Evolutionary conservation across 208 protist species (phyloP), one percentile per base, ranked within the genome.

Genomic region (Trypanosoma platydactyli): DNA sequence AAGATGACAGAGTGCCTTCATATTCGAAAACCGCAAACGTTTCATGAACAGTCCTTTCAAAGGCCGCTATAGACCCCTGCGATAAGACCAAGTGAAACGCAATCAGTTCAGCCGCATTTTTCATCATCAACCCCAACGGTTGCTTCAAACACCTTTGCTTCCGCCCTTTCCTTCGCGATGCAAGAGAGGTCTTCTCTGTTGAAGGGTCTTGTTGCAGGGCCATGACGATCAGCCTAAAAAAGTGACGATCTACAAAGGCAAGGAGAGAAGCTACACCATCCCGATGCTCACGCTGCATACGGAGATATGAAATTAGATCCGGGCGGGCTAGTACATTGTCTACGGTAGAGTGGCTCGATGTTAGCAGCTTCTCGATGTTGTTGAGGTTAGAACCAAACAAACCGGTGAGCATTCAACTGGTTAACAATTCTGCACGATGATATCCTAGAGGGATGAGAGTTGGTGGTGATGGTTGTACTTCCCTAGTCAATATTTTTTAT

Each of bases 61-160:
- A 42, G 7, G 42, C 24, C 22, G 41, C n/a, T 20, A 29, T 46
- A 7, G 65, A 29, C 15, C 38, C 38, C 22, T 54, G 38, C 12
- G 42, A 61, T 29, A 53, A 25, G 44, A 15, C 50, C 18, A 84
- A 41, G 63, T 79, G 79, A 48, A 71, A 68, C 0, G 56, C 40
- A n/a, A 84, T 64, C 27, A 84, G 24, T 64, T 79, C 73, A 1
- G 73, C 77, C n/a, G 65, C 70, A 68, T 72, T 76, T 35, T 57
- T 38, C 16, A 5, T 46, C 7, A 54, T 11, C 16, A 66, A 30
- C 1, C 3, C 24, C 40, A 30, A 20, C 42, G 54, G 3, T 25
- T n/a, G 0, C 25, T 59, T 12, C 4, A 38, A 59, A 35, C 40
- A 25, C 13, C 33, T 48, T 16, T 50, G 15, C 6, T 3, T 27